Percentiles rank a stretch among this genome's conserved stretches.
These are phyloP conservation scores for Echeveria elegans DNA, from an alignment of 164 flowering plant genomes.

Conservation along the genomic window DNA sequence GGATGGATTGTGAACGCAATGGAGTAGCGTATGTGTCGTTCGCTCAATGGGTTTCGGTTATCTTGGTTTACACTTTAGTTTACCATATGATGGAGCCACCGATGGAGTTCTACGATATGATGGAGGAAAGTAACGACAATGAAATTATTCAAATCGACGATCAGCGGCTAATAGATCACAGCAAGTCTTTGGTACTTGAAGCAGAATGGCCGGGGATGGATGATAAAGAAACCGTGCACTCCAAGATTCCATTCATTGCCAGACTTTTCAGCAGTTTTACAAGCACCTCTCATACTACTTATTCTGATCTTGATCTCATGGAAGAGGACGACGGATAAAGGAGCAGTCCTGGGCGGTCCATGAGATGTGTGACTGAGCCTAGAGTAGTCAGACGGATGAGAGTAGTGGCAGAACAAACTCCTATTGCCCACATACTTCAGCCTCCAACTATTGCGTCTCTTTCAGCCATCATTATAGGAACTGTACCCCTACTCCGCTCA, in stretches of 20 bases:
- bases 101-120: constrained; percentile 57
- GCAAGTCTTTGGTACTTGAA: constrained; percentile 70
- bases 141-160: too few relatives aligned
- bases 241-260: constrained; percentile 72
- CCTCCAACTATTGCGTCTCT: constrained; percentile 87
- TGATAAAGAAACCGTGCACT: constrained; percentile 71
- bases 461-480: constrained; percentile 56
- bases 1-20: constrained; percentile 41
- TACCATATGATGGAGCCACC: constrained; percentile 99
- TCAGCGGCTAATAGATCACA: too few relatives aligned
- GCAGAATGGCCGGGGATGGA: constrained; percentile 95
- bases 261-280: constrained; percentile 47
- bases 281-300: constrained; percentile 25
- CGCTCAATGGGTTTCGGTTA: constrained; percentile 86
- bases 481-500: constrained; percentile 52
- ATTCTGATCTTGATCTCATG: constrained; percentile 41
- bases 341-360: constrained; percentile 41
- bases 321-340: constrained; percentile 21
- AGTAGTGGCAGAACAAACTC: constrained; percentile 77
- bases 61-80: constrained; percentile 76
- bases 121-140: constrained; percentile 34
- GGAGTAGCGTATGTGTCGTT: constrained; percentile 85
- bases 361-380: constrained; percentile 71
- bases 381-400: constrained; percentile 63
- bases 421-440: constrained; percentile 65